phyloP scores from a whole-genome alignment of 176 grass and related monocot species.

The Chloris gayana region DNA sequence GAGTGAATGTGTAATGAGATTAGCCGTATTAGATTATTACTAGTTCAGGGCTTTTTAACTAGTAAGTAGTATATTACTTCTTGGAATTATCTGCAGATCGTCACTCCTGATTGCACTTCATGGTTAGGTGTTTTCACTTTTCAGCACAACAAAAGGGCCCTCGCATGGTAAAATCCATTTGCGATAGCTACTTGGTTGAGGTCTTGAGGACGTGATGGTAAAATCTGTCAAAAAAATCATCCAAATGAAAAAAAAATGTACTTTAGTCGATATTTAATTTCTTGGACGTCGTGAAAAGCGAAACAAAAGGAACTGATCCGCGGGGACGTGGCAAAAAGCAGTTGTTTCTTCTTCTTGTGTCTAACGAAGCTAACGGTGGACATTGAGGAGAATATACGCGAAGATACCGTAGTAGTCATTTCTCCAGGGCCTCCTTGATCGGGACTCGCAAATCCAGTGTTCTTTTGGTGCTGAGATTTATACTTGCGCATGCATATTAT shows the following conservation, averaged over 20 bases:
- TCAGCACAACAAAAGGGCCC: background rate
- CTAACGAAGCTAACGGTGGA: slow-evolving; percentile 32
- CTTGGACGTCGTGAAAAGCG: background rate
- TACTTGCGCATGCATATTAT: background rate
- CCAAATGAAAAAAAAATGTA: background rate
- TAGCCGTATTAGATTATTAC: background rate
- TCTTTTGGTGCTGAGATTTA: background rate
- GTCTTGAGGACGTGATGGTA: background rate
- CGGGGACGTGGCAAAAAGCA: slow-evolving; percentile 27
- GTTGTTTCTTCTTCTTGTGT: slow-evolving; percentile 13
- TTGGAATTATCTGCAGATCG: background rate
- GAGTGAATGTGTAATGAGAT: background rate
- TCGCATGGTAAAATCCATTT: background rate
- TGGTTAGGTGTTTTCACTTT: background rate
- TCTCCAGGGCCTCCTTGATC: background rate
- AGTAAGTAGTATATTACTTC: too few species aligned
- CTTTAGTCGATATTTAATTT: background rate
- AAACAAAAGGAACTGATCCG: background rate
- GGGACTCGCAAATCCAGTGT: background rate
- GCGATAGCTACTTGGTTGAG: background rate
- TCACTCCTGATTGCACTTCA: slow-evolving; percentile 17
- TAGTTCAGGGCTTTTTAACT: too few species aligned
- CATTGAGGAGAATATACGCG: slow-evolving; percentile 38
- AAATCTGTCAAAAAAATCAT: background rate
- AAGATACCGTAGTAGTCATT: background rate